Evolutionary conservation across 768 basidiomycete genomes (phyloP).

Genomic region (Leccinum subgranulosum): DNA sequence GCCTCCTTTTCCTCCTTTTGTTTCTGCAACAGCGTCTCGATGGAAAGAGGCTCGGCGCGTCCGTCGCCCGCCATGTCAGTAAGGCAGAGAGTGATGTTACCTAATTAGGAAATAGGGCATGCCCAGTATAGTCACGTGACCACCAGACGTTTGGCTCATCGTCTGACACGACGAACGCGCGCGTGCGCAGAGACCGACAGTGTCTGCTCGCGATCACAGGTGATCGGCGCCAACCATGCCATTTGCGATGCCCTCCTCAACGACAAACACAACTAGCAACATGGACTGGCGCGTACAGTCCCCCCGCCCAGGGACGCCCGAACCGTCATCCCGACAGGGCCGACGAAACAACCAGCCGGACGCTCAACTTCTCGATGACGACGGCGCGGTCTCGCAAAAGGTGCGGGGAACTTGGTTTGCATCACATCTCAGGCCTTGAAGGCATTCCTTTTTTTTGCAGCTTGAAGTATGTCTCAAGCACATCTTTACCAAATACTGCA

Average conservation of each 20-base stretch:
- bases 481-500: conserved; percentile 79
- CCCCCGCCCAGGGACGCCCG: conserved; percentile 58
- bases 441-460: conserved; percentile 32
- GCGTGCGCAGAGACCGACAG: conserved; percentile 9
- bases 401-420: conserved; percentile 30
- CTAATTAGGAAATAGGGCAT: conserved; percentile 12
- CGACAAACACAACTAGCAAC: not conserved
- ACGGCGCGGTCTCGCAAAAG: conserved; percentile 65
- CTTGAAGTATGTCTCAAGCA: conserved; percentile 68
- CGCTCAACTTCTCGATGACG: conserved; percentile 64
- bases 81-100: not conserved
- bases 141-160: conserved; percentile 15
- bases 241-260: conserved; percentile 11
- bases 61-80: conserved; percentile 39
- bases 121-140: conserved; percentile 9
- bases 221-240: conserved; percentile 19
- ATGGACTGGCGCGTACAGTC: conserved; percentile 36
- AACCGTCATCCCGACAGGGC: conserved; percentile 59
- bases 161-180: conserved; percentile 17
- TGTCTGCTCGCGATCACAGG: conserved; percentile 12
- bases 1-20: conserved; percentile 89
- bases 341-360: conserved; percentile 48
- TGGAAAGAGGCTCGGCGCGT: conserved; percentile 74
- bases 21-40: conserved; percentile 81
- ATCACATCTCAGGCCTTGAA: not conserved